A percentile compares a stretch with the other conserved stretches of the same genome.
These are phyloP conservation scores for Talaromyces sp. DNA, from an alignment of 2,329 filamentous ascomycete species.

Conservation along the genomic window DNA sequence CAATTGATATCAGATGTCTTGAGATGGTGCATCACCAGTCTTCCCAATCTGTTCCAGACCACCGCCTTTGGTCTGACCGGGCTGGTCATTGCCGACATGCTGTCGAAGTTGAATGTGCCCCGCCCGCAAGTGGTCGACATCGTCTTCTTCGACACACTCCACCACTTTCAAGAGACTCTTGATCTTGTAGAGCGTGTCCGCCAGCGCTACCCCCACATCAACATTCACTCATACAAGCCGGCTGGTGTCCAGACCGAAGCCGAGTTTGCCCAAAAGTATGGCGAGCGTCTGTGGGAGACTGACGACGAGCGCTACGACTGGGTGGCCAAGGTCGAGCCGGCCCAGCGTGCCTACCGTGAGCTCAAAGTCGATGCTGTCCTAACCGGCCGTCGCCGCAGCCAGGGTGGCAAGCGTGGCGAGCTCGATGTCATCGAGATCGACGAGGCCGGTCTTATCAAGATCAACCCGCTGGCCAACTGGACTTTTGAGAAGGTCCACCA, in stretches of 20 bases:
- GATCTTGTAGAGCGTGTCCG: conserved; percentile 69
- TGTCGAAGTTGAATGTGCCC: conserved; percentile 47
- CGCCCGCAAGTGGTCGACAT: conserved; percentile 47
- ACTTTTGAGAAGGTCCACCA: conserved; percentile 81
- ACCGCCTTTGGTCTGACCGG: conserved; percentile 80
- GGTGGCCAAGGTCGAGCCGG: conserved; percentile 94
- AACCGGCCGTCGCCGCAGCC: conserved; percentile 84
- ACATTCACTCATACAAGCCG: conserved; percentile 86
- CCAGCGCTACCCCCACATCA: conserved; percentile 70
- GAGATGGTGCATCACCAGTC: conserved; percentile 83
- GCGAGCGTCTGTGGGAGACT: conserved; percentile 76
- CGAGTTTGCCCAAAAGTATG: conserved; percentile 79
- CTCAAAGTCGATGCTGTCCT: conserved; percentile 85
- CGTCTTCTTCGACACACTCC: conserved; percentile 77
- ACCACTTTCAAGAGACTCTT: conserved; percentile 76
- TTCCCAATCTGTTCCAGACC: conserved; percentile 84
- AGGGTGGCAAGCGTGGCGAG: conserved; percentile 86
- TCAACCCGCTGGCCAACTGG: conserved; percentile 97
- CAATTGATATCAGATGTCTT: conserved; percentile 62
- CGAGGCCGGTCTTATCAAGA: conserved; percentile 87
- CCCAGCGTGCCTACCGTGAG: conserved; percentile 82
- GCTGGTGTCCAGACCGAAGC: conserved; percentile 65
- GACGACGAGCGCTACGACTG: conserved; percentile 93
- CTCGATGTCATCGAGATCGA: conserved; percentile 91
- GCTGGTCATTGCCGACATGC: conserved; percentile 73